Conservation (phyloP, 495 filamentous ascomycete species). For the Amniculicola lignicola region DNA sequence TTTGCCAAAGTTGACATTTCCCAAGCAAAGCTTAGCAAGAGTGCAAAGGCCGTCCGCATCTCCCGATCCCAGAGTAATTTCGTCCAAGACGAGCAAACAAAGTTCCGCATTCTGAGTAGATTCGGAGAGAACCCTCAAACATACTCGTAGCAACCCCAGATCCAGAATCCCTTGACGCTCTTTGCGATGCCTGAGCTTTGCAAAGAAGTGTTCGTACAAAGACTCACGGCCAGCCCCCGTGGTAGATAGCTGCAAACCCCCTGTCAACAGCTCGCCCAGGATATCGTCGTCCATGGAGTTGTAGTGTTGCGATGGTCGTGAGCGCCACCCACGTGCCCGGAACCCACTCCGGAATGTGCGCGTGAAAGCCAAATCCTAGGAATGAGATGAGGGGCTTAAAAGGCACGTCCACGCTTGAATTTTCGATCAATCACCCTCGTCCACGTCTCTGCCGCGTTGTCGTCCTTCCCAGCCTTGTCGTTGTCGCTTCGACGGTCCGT, state of each 20-base stretch:
- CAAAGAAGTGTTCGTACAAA: no score
- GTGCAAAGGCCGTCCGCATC: neutral
- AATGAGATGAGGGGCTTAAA: neutral
- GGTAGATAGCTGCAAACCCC: no score
- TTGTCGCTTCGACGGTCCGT: neutral
- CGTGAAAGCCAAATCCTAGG: no score
- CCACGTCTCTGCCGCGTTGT: neutral
- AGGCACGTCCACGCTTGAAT: neutral
- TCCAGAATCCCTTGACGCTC: neutral
- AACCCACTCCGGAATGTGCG: no score
- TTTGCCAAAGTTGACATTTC: neutral
- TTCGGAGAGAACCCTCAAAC: slow-evolving; percentile 2
- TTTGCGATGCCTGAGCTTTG: no score
- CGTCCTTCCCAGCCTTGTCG: neutral
- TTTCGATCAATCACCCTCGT: neutral
- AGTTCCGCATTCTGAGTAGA: no score
- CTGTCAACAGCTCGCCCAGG: no score
- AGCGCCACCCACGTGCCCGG: no score
- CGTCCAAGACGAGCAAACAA: neutral
- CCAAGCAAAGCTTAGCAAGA: slow-evolving; percentile 10
- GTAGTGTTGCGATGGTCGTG: no score
- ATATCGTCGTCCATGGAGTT: no score
- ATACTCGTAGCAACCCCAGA: neutral
- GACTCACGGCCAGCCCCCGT: no score
- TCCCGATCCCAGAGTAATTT: neutral